Evolutionary conservation across 2,329 filamentous ascomycete species (phyloP), one percentile per base, ranked within the genome.

Genomic region (Aspergillus uvarum): DNA sequence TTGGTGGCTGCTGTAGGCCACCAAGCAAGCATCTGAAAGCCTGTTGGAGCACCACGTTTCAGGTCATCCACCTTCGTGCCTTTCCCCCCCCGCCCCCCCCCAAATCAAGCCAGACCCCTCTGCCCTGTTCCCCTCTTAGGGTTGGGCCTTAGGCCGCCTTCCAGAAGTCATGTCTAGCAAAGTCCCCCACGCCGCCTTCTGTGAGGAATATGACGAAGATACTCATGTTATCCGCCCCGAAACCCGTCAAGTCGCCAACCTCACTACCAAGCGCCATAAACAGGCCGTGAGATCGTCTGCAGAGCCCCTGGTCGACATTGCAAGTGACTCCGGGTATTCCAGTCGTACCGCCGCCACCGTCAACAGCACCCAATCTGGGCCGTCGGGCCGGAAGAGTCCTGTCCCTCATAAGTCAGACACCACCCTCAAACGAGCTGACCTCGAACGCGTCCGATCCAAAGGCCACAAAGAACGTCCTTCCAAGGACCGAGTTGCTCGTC

Each of bases 241-340:
- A 59, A 81, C 81, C 64, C 77, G 75, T 65, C 76, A 76, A 67
- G 77, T 78, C 67, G 81, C 82, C 74, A 83, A 84, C 74, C 73
- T 81, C 69, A 74, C 80, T 65, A 75, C 75, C 62, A 83, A 79
- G 76, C 76, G 79, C 64, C 80, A 82, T 58, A 77, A 77, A 64
- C 68, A 76, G 62, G 75, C 79, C 59, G 64, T 75, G 59, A 73
- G 67, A 75, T 72, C 65, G 72, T 59, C 66, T 54, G 59, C 61
- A 53, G 72, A 70, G 62, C 67, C 68, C 59, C 73, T 73, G 65
- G 74, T 77, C 61, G 81, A 85, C 72, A 76, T 78, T 69, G 80
- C 81, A 67, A 85, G 82, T 75, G 85, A 88, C 75, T 86, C 84
- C 65, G 85, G 85, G 68, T 87, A 87, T 78, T 86, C 83, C 64